Percentiles rank a stretch among this genome's conserved stretches.
Conservation (phyloP, 1,139 yeast genomes). For the Yamadazyma epiphylla region DNA sequence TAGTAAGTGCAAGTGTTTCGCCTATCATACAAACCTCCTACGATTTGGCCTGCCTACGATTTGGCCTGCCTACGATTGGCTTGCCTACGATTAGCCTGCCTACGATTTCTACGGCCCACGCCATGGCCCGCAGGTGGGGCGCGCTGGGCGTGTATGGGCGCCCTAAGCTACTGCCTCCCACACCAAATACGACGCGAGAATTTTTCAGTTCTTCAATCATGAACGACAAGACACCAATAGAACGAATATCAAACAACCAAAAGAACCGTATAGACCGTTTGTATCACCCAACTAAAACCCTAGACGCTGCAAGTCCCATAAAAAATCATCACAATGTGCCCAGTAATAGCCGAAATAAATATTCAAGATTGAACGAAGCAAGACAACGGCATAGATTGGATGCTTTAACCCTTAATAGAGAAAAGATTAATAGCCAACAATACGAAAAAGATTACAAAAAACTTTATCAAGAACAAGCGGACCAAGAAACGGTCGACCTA, state of each 20-base stretch:
- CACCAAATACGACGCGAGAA: background rate
- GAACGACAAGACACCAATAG: constrained; percentile 1
- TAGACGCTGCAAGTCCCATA: background rate
- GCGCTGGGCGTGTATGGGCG: too few relatives aligned
- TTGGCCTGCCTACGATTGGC: too few relatives aligned
- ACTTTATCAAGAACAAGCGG: constrained; percentile 16
- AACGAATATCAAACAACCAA: constrained; percentile 12
- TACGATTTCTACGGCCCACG: too few relatives aligned
- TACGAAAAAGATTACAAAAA: constrained; percentile 14
- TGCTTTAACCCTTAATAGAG: constrained; percentile 20
- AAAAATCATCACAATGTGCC: background rate
- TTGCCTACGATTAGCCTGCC: too few relatives aligned
- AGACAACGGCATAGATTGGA: constrained; percentile 28
- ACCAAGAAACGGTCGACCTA: constrained; percentile 19
- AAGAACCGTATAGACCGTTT: constrained; percentile 14
- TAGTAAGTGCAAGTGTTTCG: too few relatives aligned
- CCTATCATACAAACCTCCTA: too few relatives aligned
- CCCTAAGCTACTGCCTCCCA: too few relatives aligned
- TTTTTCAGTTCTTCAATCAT: background rate
- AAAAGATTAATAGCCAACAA: constrained; percentile 22
- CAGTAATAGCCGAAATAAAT: constrained; percentile 24
- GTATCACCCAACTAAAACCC: constrained; percentile 17
- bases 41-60: too few relatives aligned
- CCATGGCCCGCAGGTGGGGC: too few relatives aligned
- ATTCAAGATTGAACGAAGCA: constrained; percentile 21